Evolutionary conservation across 352 stramenopile species (phyloP).

Genomic region (Albugo laibachii): DNA sequence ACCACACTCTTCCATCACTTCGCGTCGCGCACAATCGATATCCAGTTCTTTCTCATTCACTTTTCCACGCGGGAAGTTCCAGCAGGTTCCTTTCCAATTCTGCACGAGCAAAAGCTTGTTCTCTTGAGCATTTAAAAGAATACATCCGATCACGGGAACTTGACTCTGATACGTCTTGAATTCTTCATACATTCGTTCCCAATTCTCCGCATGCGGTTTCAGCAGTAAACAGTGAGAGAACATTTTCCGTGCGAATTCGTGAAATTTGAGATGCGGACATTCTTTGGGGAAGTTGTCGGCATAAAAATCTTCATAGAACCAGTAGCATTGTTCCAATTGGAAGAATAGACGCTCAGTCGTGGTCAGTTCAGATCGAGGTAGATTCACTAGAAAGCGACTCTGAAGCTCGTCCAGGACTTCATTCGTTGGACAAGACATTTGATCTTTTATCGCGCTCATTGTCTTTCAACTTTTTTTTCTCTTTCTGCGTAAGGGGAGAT

Average conservation of each 20-base stretch:
- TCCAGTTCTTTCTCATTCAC: conserved; percentile 85
- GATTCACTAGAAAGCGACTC: conserved; percentile 89
- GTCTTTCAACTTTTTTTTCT: too few relatives aligned
- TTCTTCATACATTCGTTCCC: conserved; percentile 84
- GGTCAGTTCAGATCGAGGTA: conserved; percentile 77
- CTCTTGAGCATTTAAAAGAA: conserved; percentile 75
- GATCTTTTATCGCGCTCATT: conserved; percentile 2
- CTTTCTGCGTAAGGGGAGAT: too few relatives aligned
- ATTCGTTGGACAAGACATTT: conserved; percentile 16
- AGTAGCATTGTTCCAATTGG: conserved; percentile 94
- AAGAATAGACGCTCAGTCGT: conserved; percentile 92
- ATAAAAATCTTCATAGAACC: conserved; percentile 96
- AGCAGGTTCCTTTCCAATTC: conserved; percentile 83
- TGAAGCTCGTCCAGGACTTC: conserved; percentile 92
- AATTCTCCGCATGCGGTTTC: conserved; percentile 59
- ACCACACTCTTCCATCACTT: conserved; percentile 86
- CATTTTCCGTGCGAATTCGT: conserved; percentile 85
- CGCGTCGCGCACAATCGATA: conserved; percentile 71
- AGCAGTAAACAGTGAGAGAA: conserved; percentile 84
- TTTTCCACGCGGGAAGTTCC: conserved; percentile 85
- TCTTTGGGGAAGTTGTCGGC: conserved; percentile 74
- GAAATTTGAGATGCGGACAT: conserved; percentile 78
- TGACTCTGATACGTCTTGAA: conserved; percentile 89
- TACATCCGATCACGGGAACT: conserved; percentile 88
- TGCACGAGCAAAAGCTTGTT: conserved; percentile 82